Evolutionary conservation across 2,329 filamentous ascomycete species (phyloP).

Genomic region (Bipolaris bicolor): DNA sequence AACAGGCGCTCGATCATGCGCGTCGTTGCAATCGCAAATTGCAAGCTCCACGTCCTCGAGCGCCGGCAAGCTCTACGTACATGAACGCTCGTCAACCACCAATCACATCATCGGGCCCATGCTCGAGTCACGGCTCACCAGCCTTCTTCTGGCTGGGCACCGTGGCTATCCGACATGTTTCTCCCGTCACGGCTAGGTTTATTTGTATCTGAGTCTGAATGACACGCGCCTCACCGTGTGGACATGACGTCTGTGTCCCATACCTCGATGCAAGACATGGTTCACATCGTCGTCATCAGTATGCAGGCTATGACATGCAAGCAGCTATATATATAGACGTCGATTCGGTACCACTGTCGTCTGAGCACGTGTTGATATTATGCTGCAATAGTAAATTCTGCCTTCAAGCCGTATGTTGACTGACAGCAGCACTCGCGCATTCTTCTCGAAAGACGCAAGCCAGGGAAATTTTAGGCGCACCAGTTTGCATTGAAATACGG

Average conservation of each 20-base stretch:
- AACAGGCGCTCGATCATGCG: conserved; percentile 7
- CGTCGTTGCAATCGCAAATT: conserved; percentile 15
- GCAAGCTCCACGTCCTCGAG: conserved; percentile 17
- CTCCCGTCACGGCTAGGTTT: background rate
- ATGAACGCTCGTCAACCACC: conserved; percentile 6
- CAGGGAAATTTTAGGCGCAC: background rate
- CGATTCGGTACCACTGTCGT: background rate
- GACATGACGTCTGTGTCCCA: background rate
- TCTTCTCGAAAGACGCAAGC: background rate
- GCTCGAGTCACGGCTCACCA: conserved; percentile 6
- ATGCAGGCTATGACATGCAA: background rate
- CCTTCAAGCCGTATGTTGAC: background rate
- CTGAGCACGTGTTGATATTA: background rate
- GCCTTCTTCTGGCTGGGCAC: conserved; percentile 12
- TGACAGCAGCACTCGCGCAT: background rate
- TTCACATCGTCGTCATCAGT: background rate
- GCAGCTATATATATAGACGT: background rate
- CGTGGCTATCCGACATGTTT: background rate
- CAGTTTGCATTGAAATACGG: conserved; percentile 4
- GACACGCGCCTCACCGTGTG: background rate
- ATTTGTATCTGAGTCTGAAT: background rate
- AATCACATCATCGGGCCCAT: conserved; percentile 14
- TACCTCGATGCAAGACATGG: background rate
- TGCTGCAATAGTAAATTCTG: background rate
- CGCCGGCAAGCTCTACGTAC: conserved; percentile 10